phyloP scores from a whole-genome alignment of 805 yeast genomes.

The Yarrowia divulgata region DNA sequence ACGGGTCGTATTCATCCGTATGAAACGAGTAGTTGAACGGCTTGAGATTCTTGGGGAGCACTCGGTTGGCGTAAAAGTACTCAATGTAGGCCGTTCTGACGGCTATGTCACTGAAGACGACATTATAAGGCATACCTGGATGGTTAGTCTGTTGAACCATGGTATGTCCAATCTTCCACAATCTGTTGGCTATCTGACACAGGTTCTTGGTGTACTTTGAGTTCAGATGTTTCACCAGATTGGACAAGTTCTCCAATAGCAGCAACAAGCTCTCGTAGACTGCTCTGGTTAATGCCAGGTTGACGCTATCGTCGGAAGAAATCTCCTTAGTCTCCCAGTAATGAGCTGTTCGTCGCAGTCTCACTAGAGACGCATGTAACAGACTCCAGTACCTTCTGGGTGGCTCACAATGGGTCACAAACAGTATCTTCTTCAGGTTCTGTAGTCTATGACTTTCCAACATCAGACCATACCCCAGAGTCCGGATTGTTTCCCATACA shows the following conservation, averaged over 20 bases:
- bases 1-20: constrained; percentile 9
- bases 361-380: neutral
- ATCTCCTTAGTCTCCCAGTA: constrained; percentile 19
- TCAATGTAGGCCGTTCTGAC: constrained; percentile 24
- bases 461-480: constrained; percentile 25
- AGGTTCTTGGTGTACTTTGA: constrained; percentile 20
- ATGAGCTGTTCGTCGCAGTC: constrained; percentile 4
- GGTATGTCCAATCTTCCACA: constrained; percentile 10
- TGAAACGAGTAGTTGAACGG: constrained; percentile 26
- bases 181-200: constrained; percentile 11
- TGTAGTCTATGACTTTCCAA: constrained; percentile 16
- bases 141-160: constrained; percentile 14
- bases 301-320: neutral
- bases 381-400: constrained; percentile 26
- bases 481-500: constrained; percentile 19
- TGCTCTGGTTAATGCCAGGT: constrained; percentile 17
- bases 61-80: constrained; percentile 31
- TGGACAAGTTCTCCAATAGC: constrained; percentile 8
- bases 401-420: constrained; percentile 24
- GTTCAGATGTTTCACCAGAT: constrained; percentile 11
- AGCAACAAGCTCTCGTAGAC: constrained; percentile 17
- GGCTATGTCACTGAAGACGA: constrained; percentile 24
- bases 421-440: constrained; percentile 9
- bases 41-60: constrained; percentile 1
- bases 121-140: constrained; percentile 21